These are phyloP conservation scores for Coniophora puteana DNA, from an alignment of 1,284 basidiomycete species.

Conservation along the genomic window DNA sequence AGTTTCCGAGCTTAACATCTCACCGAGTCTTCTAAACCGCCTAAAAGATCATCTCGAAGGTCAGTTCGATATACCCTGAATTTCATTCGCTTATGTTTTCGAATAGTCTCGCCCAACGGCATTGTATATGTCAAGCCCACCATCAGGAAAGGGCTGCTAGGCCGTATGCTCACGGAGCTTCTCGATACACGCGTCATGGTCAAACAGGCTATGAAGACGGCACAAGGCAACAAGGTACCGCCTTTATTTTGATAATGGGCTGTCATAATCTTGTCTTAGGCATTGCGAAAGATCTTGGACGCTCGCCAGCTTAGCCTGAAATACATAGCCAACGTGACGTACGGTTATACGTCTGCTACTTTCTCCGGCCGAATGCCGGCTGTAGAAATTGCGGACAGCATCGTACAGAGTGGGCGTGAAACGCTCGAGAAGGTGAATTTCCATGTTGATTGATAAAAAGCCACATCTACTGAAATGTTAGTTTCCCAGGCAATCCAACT, in stretches of 20 bases:
- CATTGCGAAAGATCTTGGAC: constrained; percentile 71
- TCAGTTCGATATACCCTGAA: constrained; percentile 27
- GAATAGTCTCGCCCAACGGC: constrained; percentile 87
- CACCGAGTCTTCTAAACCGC: constrained; percentile 64
- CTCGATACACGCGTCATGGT: constrained; percentile 98
- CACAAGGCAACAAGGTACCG: constrained; percentile 59
- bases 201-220: constrained; percentile 93
- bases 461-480: constrained; percentile 1
- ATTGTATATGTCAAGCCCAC: constrained; percentile 89
- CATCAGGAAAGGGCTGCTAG: constrained; percentile 82
- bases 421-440: constrained; percentile 83
- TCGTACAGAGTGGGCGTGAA: constrained; percentile 94
- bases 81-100: background rate
- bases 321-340: constrained; percentile 87
- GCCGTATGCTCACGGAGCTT: constrained; percentile 91
- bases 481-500: constrained; percentile 70
- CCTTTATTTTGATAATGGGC: constrained; percentile 1
- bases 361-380: constrained; percentile 98
- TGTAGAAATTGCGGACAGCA: constrained; percentile 96
- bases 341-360: constrained; percentile 92
- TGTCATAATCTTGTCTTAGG: constrained; percentile 40
- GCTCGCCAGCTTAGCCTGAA: constrained; percentile 89
- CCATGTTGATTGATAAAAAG: background rate
- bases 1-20: constrained; percentile 70
- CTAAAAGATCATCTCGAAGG: constrained; percentile 76